Base-by-base conservation (phyloP, 2,329 filamentous ascomycete species). In the Amesomyces nigricolor region DNA sequence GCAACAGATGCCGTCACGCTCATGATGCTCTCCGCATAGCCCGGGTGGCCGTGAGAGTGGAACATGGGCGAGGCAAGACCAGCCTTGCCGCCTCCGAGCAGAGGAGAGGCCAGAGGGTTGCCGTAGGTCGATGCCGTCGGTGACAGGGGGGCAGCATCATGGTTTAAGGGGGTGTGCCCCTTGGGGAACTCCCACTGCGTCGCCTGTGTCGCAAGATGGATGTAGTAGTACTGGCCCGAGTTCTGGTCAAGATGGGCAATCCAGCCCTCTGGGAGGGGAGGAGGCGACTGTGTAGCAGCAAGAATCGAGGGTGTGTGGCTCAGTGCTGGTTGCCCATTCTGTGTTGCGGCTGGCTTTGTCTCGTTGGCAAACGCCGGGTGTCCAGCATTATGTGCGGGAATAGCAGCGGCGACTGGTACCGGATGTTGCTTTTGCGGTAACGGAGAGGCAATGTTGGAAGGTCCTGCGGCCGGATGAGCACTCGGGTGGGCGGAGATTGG, bases 181-280 rank as follows among this genome's bases (percentile, higher is more conserved):
- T 96, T 97, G 29, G 94, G 94, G 63, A 97, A 97, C 67, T 99
- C 94, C 94, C 94, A 99, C 68, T 99, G 94, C 0, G 94, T 99
- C 2, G 91, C 90, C 68, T 97, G 94, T 0, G 89, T 91, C 1
- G 91, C 88, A 30, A 99, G 79, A 70, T 99, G 94, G 57, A 99
- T 99, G 67, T 99, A 99, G 71, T 99, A 99, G 72, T 97, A 99
- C 68, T 97, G 92, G 1, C 94, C 94, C 2, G 92, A 97, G 67
- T 88, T 96, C 62, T 90, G 88, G 68, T 99, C 94, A 4, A 97
- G 78, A 70, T 97, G 94, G 17, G 94, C 90, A 66, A 99, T 97
- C 94, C 94, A 99, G 35, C 94, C 94, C 73, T 99, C 94, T 5
- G 94, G 94, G 14, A 99, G 78, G 2, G 92, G 94, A 19, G 94